Percentiles rank a stretch among this genome's conserved stretches.
Evolutionary conservation across 1,284 basidiomycete genomes (phyloP).

Genomic region (Cryptococcus hybrid): DNA sequence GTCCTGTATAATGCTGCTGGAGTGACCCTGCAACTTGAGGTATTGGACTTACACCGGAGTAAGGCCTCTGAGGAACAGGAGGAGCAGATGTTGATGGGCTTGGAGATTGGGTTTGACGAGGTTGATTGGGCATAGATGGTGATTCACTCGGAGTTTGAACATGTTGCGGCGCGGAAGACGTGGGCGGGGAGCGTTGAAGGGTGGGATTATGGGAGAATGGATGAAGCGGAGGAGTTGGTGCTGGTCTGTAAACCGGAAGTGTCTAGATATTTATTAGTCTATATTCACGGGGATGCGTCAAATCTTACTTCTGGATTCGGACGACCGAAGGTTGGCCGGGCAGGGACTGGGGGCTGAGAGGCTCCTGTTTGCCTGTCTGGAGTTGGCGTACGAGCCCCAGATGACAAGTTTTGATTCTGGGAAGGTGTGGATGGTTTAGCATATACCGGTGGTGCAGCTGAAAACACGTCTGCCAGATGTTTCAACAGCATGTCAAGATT

Average conservation of each 20-base stretch:
- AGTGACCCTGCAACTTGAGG: too few relatives aligned
- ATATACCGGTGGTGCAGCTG: conserved; percentile 82
- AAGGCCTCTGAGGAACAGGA: conserved; percentile 1
- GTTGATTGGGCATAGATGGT: not conserved
- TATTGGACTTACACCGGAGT: not conserved
- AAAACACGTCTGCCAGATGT: conserved; percentile 64
- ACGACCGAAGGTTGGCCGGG: not conserved
- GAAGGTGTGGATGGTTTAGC: conserved; percentile 61
- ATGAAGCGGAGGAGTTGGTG: conserved; percentile 32
- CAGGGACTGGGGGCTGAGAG: not conserved
- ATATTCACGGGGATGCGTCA: too few relatives aligned
- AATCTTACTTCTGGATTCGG: conserved; percentile 11
- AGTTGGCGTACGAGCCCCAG: too few relatives aligned
- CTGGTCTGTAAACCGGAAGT: conserved; percentile 32
- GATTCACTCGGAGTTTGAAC: not conserved
- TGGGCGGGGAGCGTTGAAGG: not conserved
- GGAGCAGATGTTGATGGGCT: conserved; percentile 4
- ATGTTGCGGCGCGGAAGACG: not conserved
- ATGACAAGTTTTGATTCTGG: conserved; percentile 2
- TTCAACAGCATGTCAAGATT: conserved; percentile 32
- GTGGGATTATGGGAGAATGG: conserved; percentile 1
- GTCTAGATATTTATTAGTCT: conserved; percentile 3
- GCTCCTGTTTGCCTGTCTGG: not conserved
- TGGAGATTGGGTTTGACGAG: conserved; percentile 1
- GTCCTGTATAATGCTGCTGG: too few relatives aligned